Base-by-base conservation (phyloP, 2,329 filamentous ascomycete species). In the Fusarium nanum region DNA sequence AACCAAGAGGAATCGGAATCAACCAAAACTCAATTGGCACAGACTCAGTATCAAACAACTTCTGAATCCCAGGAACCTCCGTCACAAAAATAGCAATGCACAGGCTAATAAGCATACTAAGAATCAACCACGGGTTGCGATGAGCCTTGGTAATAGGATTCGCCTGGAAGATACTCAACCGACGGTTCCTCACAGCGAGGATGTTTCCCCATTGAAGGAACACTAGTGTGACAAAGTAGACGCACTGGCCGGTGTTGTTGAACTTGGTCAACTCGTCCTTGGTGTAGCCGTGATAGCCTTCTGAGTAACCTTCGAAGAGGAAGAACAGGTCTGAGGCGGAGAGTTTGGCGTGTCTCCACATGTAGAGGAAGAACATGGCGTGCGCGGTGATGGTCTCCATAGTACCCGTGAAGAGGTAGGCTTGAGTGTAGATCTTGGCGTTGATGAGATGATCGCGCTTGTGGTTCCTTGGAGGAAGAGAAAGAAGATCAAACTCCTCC, bases 171-270 rank as follows among this genome's bases (percentile, higher is more conserved):
- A 87, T 83, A 44, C 83, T 85, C 55, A 87, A 75, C 3, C 84
- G 80, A 37, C 86, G 84, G 67, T 85, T 87, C 49, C 86, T 82
- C 8, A 87, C 82, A 1, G 80, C 77, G 25, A 87, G 77, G 40
- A 87, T 82, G 64, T 87, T 87, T 4, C 84, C 85, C 82, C 84
- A 86, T 61, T 87, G 85, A 40, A 87, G 77, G 40, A 87, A 81
- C 1, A 87, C 84, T 2, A 87, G 78, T 0, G 83, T 85, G 13
- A 87, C 83, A 58, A 88, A 88, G 75, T 87, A 88, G 8, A 88
- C 82, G 45, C 82, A 80, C 69, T 86, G 84, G 5, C 83, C 85
- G 0, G 80, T 80, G 56, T 78, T 80, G 76, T 86, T 86, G 78
- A 87, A 86, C 22, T 82, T 69, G 2, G 72, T 79, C 5, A 87